A percentile compares a stretch with the other conserved stretches of the same genome.
These are phyloP conservation scores for Fragilaria crotonensis DNA, from an alignment of 108 stramenopile genomes.

Conservation along the genomic window DNA sequence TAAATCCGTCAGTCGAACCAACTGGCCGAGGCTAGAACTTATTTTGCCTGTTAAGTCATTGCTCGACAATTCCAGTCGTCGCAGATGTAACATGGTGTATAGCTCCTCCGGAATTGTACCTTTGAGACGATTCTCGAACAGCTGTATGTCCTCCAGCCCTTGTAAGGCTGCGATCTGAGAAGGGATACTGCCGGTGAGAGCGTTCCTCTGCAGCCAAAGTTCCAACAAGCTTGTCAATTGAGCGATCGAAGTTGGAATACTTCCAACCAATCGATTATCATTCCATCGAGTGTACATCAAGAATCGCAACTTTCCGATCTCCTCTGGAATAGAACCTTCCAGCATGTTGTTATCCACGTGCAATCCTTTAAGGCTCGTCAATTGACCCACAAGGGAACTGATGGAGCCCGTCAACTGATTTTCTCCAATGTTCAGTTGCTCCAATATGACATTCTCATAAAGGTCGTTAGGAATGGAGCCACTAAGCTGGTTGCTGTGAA, in stretches of 20 bases:
- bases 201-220: background rate
- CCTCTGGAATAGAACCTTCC: background rate
- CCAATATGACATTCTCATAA: background rate
- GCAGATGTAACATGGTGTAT: background rate
- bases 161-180: background rate
- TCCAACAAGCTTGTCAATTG: background rate
- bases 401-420: background rate
- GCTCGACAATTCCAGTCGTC: background rate
- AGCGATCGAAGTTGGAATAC: background rate
- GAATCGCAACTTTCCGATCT: background rate
- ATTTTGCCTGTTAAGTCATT: background rate
- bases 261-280: background rate
- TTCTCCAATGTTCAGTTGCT: background rate
- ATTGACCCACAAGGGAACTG: background rate
- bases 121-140: background rate
- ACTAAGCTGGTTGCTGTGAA: background rate
- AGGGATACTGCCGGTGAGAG: background rate
- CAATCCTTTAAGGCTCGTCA: background rate
- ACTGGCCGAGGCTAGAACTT: background rate
- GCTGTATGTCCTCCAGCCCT: background rate
- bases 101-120: background rate
- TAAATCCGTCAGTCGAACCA: background rate
- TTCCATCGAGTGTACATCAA: background rate
- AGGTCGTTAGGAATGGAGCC: constrained; percentile 1
- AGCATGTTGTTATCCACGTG: background rate